Base-by-base conservation (phyloP, 2,329 filamentous ascomycete genomes). In the Botryotinia convoluta region DNA sequence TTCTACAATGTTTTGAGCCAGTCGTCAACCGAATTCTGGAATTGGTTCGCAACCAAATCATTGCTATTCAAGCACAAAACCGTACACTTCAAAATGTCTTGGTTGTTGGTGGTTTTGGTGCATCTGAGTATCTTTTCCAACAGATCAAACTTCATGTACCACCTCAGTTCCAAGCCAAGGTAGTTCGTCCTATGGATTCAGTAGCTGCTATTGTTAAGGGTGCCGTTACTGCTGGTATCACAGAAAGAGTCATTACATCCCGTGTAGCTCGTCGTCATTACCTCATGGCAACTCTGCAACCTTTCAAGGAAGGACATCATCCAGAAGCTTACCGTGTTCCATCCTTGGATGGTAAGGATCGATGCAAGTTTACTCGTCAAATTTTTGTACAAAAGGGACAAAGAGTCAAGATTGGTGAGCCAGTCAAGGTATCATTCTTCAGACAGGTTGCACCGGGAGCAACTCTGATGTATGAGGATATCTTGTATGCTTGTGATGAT, bases 311-410 rank as follows among this genome's bases (percentile, higher is more conserved):
- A 83, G 96, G 96, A 29, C 97, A 98, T 83, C 96, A 99, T 82
- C 96, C 96, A 18, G 96, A 99, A 83, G 95, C 97, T 70, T 99
- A 98, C 86, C 94, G 96, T 81, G 96, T 98, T 37, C 96, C 96
- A 29, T 97, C 93, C 75, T 88, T 99, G 73, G 96, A 99, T 79
- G 96, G 96, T 80, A 97, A 98, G 83, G 96, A 99, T 81, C 90
- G 96, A 75, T 99, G 96, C 91, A 98, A 98, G 85, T 98, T 98
- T 82, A 98, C 96, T 1, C 88, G 96, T 71, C 96, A 99, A 82
- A 98, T 99, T 73, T 99, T 98, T 79, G 95, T 99, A 77, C 96
- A 98, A 81, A 98, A 98, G 85, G 96, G 96, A 26, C 96, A 99
- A 83, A 92, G 97, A 83, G 95, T 99, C 84, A 98, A 98, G 91